Percentiles rank a stretch among this genome's conserved stretches.
These are phyloP conservation scores for Dictyostelium citrinum DNA, from an alignment of 78 protist species.

Conservation along the genomic window DNA sequence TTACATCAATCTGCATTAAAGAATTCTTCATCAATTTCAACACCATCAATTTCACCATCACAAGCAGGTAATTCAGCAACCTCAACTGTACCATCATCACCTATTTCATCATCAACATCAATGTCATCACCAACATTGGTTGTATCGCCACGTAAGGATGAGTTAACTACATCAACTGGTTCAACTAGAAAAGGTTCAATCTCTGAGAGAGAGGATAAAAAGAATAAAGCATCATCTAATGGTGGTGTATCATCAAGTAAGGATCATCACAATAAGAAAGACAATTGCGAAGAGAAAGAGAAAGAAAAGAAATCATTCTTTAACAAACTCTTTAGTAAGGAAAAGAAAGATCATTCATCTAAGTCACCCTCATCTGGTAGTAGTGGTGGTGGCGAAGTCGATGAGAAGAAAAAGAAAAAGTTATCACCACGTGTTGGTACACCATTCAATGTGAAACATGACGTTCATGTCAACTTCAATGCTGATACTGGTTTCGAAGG, in stretches of 20 bases:
- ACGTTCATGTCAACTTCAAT: conserved; percentile 76
- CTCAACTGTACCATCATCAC: conserved; percentile 16
- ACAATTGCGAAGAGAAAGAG: not conserved
- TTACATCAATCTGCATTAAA: not conserved
- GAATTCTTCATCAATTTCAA: not conserved
- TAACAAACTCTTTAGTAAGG: conserved; percentile 27
- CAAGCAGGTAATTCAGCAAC: not conserved
- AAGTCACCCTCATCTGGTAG: not conserved
- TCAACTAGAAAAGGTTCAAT: not conserved
- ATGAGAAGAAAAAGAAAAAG: conserved; percentile 39
- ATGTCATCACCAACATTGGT: conserved; percentile 18
- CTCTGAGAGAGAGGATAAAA: not conserved
- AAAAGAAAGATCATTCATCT: not conserved
- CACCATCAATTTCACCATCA: conserved; percentile 17
- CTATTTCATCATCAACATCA: conserved; percentile 11
- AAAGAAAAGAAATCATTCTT: conserved; percentile 52
- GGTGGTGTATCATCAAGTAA: not conserved
- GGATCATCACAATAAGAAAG: not conserved
- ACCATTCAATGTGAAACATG: conserved; percentile 80
- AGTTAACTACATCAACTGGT: not conserved
- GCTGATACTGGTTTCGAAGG: conserved; percentile 82
- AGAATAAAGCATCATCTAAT: conserved; percentile 11
- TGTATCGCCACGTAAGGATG: conserved; percentile 12
- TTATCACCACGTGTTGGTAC: conserved; percentile 76
- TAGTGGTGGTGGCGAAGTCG: not conserved